Conservation (phyloP, 148 eudicot genomes). For the Chenopodium suecicum region DNA sequence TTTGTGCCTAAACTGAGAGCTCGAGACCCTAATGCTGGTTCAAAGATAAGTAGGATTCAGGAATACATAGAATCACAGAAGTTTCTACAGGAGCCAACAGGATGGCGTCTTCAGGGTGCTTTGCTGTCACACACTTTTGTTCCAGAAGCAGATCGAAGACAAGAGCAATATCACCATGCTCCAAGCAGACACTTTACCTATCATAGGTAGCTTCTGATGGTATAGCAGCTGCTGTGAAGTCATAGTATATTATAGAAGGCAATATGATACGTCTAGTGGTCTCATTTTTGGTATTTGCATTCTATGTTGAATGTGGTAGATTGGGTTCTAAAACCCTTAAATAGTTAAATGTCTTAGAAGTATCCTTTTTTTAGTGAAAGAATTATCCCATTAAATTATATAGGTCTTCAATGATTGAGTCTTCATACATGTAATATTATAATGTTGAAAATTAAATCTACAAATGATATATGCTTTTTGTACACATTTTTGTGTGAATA, state of each 20-base stretch:
- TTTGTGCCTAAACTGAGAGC: conserved; percentile 47
- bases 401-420: background rate
- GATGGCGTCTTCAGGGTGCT: conserved; percentile 45
- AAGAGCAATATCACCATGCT: conserved; percentile 16
- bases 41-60: conserved; percentile 38
- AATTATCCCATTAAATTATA: background rate
- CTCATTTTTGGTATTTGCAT: background rate
- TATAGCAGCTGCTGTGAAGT: background rate
- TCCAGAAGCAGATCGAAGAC: conserved; percentile 12
- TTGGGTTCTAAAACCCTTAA: background rate
- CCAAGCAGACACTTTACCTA: conserved; percentile 17
- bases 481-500: no score
- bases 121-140: conserved; percentile 29
- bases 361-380: background rate
- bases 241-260: background rate
- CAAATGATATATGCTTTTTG: no score
- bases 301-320: background rate
- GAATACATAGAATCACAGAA: conserved; percentile 51
- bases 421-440: background rate
- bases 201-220: conserved; percentile 6
- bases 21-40: conserved; percentile 36
- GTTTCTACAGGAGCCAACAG: conserved; percentile 68
- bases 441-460: no score
- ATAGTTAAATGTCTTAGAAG: background rate
- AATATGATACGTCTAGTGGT: background rate